Conservation (phyloP, 108 stramenopile genomes). For the Fistulifera solaris region DNA sequence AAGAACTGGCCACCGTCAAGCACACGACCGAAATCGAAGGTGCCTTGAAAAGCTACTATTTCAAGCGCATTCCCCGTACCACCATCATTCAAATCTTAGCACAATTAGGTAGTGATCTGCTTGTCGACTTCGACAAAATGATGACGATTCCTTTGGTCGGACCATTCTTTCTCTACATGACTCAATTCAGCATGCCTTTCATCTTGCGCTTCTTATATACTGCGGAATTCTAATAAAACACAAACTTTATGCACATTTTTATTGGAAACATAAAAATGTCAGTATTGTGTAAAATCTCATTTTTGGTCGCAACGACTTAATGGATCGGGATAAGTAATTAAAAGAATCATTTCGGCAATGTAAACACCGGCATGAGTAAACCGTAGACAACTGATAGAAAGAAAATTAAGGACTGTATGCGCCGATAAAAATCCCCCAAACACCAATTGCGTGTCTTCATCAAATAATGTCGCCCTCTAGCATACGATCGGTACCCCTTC, state of each 20-base stretch:
- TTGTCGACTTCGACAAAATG: slow-evolving; percentile 91
- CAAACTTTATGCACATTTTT: no score
- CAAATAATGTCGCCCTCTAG: no score
- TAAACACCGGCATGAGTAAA: neutral
- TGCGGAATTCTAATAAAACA: slow-evolving; percentile 64
- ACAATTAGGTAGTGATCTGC: slow-evolving; percentile 80
- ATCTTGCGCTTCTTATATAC: slow-evolving; percentile 86
- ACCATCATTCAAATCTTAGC: slow-evolving; percentile 82
- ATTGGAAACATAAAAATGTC: no score
- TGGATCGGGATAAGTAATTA: neutral
- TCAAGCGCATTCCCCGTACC: slow-evolving; percentile 65
- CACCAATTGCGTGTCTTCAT: no score
- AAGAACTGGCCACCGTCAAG: slow-evolving; percentile 76
- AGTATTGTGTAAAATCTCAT: no score
- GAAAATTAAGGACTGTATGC: no score
- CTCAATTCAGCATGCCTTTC: slow-evolving; percentile 86
- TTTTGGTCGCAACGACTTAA: no score
- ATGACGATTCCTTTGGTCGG: slow-evolving; percentile 88
- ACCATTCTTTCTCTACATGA: slow-evolving; percentile 88
- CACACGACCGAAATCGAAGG: slow-evolving; percentile 61
- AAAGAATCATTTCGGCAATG: neutral
- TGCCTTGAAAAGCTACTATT: slow-evolving; percentile 59
- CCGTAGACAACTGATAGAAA: no score
- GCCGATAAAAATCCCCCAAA: no score
- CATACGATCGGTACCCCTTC: no score